Evolutionary conservation across 768 basidiomycete species (phyloP), one percentile per base, ranked within the genome.

Genomic region (Phylloporus sp.): DNA sequence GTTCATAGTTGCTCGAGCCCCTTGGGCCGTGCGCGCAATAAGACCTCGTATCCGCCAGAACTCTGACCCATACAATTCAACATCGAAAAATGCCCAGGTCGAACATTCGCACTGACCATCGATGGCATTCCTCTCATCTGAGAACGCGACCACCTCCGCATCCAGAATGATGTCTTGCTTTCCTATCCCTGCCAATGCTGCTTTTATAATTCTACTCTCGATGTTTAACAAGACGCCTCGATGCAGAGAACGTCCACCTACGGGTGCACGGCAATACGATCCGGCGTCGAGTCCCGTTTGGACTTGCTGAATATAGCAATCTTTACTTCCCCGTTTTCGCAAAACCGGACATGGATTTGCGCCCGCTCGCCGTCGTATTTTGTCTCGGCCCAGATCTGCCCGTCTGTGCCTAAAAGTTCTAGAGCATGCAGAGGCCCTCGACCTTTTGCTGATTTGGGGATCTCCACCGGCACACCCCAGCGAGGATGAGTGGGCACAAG

Each of bases 361-460:
- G 91, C 84, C n/a, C 93, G 77, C 65, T 95, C 92, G 9, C 93
- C 93, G 48, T 95, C 93, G 62, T 94, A 94, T 64, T 97, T 97
- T 0, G 83, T 92, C 68, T 97, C 93, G 2, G 85, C 88, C 80
- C 86, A 94, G 9, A 92, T 71, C 35, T 44, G 42, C 21, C 49
- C 47, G 11, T 54, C 48, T 8, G 46, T 51, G 15, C 62, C 54
- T 13, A 68, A 49, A 22, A 61, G 65, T 10, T 73, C 68, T 37
- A 88, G 64, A 15, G 80, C 82, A 40, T 86, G 74, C 10, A 67
- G 53, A 35, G 81, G 78, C 4, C 79, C 72, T 41, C 76, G 72
- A 3, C 84, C 90, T 59, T 93, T 94, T 26, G 73, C 69, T 20
- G 88, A 88, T 66, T 90, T 93, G 0, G 93, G 92, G 6, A 94